These are phyloP conservation scores for Croton laevigatus DNA, from an alignment of 441 rosid species.

Conservation along the genomic window DNA sequence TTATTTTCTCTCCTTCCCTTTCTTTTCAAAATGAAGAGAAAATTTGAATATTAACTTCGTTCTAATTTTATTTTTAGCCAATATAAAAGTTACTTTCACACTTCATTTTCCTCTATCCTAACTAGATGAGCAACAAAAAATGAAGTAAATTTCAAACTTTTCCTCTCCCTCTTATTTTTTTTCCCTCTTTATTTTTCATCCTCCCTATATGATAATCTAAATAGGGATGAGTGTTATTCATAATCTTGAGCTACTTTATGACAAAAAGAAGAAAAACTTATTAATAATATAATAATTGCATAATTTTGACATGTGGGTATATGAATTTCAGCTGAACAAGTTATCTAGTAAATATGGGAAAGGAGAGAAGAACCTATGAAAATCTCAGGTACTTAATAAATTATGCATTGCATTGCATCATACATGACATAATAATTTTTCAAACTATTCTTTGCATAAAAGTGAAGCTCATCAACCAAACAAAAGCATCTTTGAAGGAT, in stretches of 20 bases:
- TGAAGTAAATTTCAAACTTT: too few relatives aligned
- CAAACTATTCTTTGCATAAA: conserved; percentile 37
- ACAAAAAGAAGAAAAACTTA: conserved; percentile 19
- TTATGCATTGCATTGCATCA: conserved; percentile 41
- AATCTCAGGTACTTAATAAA: conserved; percentile 27
- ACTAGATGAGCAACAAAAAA: too few relatives aligned
- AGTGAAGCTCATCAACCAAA: conserved; percentile 38
- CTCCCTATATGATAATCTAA: not conserved
- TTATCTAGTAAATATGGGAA: conserved; percentile 45
- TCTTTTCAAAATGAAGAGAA: too few relatives aligned
- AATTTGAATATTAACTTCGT: too few relatives aligned
- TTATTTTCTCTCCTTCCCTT: too few relatives aligned
- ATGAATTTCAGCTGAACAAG: conserved; percentile 66
- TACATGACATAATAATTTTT: conserved; percentile 32
- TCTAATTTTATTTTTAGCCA: too few relatives aligned
- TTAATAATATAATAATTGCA: conserved; percentile 22
- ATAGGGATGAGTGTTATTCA: too few relatives aligned
- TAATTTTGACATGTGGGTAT: conserved; percentile 53
- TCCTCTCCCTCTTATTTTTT: not conserved
- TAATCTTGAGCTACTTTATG: conserved; percentile 24
- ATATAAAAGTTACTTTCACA: too few relatives aligned
- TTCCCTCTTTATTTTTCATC: conserved; percentile 18
- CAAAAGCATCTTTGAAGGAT: conserved; percentile 48
- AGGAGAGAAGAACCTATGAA: conserved; percentile 32
- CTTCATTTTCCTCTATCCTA: too few relatives aligned